Percentiles rank a stretch among this genome's conserved stretches.
phyloP scores from a whole-genome alignment of 1,284 basidiomycete genomes.

The Paramarasmius palmivorus region DNA sequence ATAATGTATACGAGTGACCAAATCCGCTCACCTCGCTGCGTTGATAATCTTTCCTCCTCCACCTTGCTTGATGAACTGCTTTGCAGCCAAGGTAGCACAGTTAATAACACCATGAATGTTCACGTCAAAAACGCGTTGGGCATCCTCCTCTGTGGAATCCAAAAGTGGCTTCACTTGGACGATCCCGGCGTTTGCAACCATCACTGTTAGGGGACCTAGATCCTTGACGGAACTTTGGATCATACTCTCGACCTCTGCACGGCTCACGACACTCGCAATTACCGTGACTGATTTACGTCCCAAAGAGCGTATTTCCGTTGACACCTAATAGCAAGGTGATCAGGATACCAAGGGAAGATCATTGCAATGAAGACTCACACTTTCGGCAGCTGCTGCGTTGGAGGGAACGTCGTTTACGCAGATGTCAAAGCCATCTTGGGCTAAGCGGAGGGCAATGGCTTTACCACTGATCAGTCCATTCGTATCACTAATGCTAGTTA shows the following conservation, averaged over 20 bases:
- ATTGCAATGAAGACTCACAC: not conserved
- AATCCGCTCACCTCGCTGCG: conserved; percentile 12
- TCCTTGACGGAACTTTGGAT: conserved; percentile 12
- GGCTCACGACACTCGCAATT: conserved; percentile 9
- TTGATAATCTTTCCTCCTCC: conserved; percentile 15
- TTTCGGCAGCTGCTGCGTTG: conserved; percentile 6
- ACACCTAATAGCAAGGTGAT: conserved; percentile 6
- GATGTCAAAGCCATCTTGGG: conserved; percentile 14
- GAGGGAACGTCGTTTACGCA: conserved; percentile 12
- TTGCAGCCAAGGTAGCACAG: conserved; percentile 12
- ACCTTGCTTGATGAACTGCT: conserved; percentile 18
- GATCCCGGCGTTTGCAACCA: conserved; percentile 17
- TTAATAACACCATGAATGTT: conserved; percentile 16
- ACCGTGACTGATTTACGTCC: conserved; percentile 9
- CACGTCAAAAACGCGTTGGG: conserved; percentile 9
- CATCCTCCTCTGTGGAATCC: conserved; percentile 10
- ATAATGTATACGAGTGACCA: not conserved
- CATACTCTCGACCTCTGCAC: conserved; percentile 8
- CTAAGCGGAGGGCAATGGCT: conserved; percentile 13
- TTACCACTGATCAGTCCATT: conserved; percentile 5
- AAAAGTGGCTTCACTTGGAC: conserved; percentile 9
- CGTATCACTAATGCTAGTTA: not conserved
- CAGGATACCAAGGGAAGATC: not conserved
- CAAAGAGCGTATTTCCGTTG: conserved; percentile 10
- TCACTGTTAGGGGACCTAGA: conserved; percentile 15